phyloP scores from a whole-genome alignment of 2,329 filamentous ascomycete genomes.

The Aspergillus intermedius region DNA sequence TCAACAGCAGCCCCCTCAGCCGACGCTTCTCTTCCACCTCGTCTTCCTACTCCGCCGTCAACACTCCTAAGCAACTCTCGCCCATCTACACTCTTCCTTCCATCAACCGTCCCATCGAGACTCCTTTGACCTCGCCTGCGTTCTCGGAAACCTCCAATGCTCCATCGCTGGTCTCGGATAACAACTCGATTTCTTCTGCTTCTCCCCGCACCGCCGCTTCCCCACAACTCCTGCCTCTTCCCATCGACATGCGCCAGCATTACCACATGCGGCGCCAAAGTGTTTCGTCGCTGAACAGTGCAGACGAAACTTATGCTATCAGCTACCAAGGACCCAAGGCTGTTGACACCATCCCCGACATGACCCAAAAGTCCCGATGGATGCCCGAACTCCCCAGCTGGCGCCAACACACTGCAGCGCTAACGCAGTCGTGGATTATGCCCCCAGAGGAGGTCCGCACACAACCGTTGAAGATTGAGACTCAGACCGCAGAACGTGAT shows the following conservation, averaged over 20 bases:
- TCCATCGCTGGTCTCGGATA: constrained; percentile 64
- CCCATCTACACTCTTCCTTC: constrained; percentile 34
- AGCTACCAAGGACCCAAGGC: constrained; percentile 12
- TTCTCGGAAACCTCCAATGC: constrained; percentile 56
- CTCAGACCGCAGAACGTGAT: constrained; percentile 21
- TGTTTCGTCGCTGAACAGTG: constrained; percentile 15
- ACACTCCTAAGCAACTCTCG: constrained; percentile 25
- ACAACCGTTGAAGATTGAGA: constrained; percentile 13
- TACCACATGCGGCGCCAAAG: constrained; percentile 31
- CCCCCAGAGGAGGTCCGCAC: constrained; percentile 8
- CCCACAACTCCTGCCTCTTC: constrained; percentile 34
- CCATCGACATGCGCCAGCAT: constrained; percentile 39
- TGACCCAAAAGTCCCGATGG: constrained; percentile 23
- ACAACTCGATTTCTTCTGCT: constrained; percentile 55
- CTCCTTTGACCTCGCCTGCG: constrained; percentile 58
- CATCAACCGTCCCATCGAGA: constrained; percentile 41
- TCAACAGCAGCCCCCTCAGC: constrained; percentile 17
- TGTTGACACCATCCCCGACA: constrained; percentile 20
- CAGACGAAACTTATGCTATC: constrained; percentile 17
- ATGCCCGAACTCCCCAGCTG: constrained; percentile 22
- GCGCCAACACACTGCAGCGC: constrained; percentile 20
- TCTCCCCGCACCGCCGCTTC: constrained; percentile 47
- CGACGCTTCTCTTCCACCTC: constrained; percentile 23
- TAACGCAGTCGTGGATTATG: constrained; percentile 20
- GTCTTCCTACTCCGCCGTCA: constrained; percentile 6